Evolutionary conservation across 2,329 filamentous ascomycete genomes (phyloP), one percentile per base, ranked within the genome.

Genomic region (Furcasterigmium sp.): DNA sequence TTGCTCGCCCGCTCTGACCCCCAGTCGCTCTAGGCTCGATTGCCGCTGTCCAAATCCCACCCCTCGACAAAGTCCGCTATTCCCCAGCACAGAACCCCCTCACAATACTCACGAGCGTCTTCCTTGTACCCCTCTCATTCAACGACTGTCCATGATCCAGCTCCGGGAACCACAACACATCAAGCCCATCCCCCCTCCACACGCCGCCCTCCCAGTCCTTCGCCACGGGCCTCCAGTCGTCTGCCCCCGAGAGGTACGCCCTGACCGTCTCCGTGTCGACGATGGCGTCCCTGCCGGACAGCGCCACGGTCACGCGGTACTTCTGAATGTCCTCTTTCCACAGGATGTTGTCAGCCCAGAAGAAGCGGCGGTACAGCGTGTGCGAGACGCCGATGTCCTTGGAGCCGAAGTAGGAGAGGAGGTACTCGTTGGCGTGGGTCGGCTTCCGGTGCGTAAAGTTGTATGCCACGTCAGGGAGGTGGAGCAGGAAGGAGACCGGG

Each of bases 381-480:
- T 84, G 73, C 9, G 83, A 76, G 3, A 85, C 79, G 3, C 80
- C 80, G 21, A 80, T 77, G 51, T 88, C 84, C 42, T 73, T 82
- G 36, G 74, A 78, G 6, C 80, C 84, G 56, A 86, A 87, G 53
- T 84, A 88, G 70, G 78, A 84, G 13, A 88, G 64, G 56, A 84
- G 76, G 67, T 78, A 82, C 59, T 88, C 82, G 48, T 84, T 85
- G n/a, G 84, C 82, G 44, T 44, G 63, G 56, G 51, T 63, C 4
- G 78, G 77, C 42, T 48, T 56, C 21, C 76, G 64, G 47, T 72
- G 65, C 10, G 76, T 82, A 56, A 88, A 87, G 61, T 87, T 88
- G 67, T 80, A 87, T 10, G 83, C 81, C 25, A 87, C 80, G 47
- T 84, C 72, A 1, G 84, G 84, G 28, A 84, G 69, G 56, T 88